Base-by-base conservation (phyloP, 129 eudicot species). In the Dittrichia graveolens region DNA sequence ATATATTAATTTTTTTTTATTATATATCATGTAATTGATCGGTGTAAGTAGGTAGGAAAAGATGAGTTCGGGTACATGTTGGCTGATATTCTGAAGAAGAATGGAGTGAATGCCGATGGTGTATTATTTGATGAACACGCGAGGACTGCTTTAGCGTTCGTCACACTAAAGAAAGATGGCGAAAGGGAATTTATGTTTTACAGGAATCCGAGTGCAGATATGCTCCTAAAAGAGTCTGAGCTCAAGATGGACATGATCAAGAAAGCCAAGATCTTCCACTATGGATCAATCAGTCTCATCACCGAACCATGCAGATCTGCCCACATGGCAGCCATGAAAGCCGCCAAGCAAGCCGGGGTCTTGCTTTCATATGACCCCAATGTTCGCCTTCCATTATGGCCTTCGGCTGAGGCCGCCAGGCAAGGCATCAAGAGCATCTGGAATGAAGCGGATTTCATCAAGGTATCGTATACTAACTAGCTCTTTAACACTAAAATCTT, bases 141-240 rank as follows among this genome's bases (percentile, higher is more conserved):
- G 2, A 78, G 96, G 42, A 89, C 96, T 0, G 96, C 96, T 13
- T 69, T 89, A 11, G 96, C 96, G 0, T 89, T 89, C 46, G 96
- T 89, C 59, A 89, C 96, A 0, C 62, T 89, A n/a, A 82, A 76
- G 71, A 61, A 66, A 12, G 72, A 89, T 5, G 96, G 96, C 0
- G 90, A 89, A 76, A 75, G 96, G 67, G 96, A 89, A 67, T 89
- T 89, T 79, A 89, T 86, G 96, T 89, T 89, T 79, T 89, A 89
- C 48, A 73, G 96, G 71, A 89, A 89, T 65, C 96, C 96, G 2
- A 89, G 96, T 44, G 96, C 96, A 0, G 96, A 89, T 71, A 89
- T 89, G 96, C 75, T 89, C 19, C 63, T 89, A 35, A 89, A 72
- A 74, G 88, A 82, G 37, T 82, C 89, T 0, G 96, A 89, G 67